phyloP scores from a whole-genome alignment of 306 rosid species.

The Crotalaria pallida region DNA sequence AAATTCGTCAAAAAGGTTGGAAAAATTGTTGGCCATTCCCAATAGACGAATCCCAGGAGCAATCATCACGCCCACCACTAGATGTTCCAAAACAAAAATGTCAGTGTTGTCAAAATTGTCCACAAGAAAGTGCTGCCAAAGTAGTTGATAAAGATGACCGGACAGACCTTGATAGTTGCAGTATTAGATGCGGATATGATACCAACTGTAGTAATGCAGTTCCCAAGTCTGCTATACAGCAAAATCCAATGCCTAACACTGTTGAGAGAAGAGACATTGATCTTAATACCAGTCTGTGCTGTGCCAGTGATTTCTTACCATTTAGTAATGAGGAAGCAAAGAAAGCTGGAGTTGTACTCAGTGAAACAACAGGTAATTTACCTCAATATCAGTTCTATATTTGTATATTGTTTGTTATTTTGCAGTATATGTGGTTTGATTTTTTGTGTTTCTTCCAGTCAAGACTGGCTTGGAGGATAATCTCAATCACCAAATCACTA shows the following conservation, averaged over 20 bases:
- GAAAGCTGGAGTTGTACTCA: conserved; percentile 30
- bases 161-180: conserved; percentile 15
- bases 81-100: conserved; percentile 57
- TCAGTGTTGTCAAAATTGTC: conserved; percentile 45
- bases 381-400: conserved; percentile 23
- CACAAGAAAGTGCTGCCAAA: conserved; percentile 32
- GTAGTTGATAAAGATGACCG: conserved; percentile 28
- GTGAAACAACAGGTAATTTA: conserved; percentile 44
- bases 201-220: conserved; percentile 26
- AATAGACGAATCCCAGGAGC: conserved; percentile 43
- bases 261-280: conserved; percentile 41
- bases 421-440: conserved; percentile 13
- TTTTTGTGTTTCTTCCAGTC: conserved; percentile 38
- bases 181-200: conserved; percentile 30
- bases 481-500: conserved; percentile 24
- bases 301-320: conserved; percentile 30
- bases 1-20: conserved; percentile 69
- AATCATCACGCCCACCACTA: conserved; percentile 43
- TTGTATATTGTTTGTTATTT: conserved; percentile 15
- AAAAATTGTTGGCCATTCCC: conserved; percentile 81
- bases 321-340: conserved; percentile 41
- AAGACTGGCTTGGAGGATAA: conserved; percentile 38
- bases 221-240: conserved; percentile 34
- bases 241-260: conserved; percentile 36
- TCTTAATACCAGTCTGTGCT: conserved; percentile 33